Evolutionary conservation across 805 yeast genomes (phyloP), one percentile per base, ranked within the genome.

Genomic region (Hanseniaspora lachancei): DNA sequence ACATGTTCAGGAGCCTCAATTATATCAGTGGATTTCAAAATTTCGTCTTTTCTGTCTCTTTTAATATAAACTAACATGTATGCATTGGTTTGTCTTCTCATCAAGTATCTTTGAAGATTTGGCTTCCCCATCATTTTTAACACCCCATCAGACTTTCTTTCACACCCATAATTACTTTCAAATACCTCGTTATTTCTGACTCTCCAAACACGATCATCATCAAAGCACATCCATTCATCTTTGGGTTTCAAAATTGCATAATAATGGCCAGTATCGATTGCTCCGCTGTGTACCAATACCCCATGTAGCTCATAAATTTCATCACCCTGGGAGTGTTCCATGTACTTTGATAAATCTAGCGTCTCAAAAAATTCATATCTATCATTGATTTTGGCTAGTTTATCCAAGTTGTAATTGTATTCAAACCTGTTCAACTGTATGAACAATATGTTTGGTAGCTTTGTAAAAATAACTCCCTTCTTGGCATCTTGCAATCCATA

Each of bases 61-160:
- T 95, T 77, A 59, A 89, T 77, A 66, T 93, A 93, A 2, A 93
- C 97, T 69, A 93, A 77, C 98, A 93, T 93, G 65, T 93, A 93
- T 1, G 98, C 98, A 43, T 93, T 86, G 0, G 97, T 89, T 40
- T 88, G 93, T 48, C 96, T 80, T 60, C 86, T 79, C 32, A 85
- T 71, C 47, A 77, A 74, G 57, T 83, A 82, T 49, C 77, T 82
- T 58, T 80, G 81, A 55, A 79, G 83, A 60, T 84, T 83, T 16
- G 70, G 70, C 62, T 84, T 74, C 0, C 83, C 69, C 70, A 84
- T 68, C 52, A 70, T 71, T 42, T 76, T 71, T 21, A 80, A 66
- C 46, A 76, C 75, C 13, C 71, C 73, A 23, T 74, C 77, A 1
- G 79, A 63, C 20, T 80, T 60, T 57, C 77, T 77, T 55, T 82